A percentile compares a stretch with the other conserved stretches of the same genome.
Conservation (phyloP, 441 rosid genomes). For the Breynia disticha region DNA sequence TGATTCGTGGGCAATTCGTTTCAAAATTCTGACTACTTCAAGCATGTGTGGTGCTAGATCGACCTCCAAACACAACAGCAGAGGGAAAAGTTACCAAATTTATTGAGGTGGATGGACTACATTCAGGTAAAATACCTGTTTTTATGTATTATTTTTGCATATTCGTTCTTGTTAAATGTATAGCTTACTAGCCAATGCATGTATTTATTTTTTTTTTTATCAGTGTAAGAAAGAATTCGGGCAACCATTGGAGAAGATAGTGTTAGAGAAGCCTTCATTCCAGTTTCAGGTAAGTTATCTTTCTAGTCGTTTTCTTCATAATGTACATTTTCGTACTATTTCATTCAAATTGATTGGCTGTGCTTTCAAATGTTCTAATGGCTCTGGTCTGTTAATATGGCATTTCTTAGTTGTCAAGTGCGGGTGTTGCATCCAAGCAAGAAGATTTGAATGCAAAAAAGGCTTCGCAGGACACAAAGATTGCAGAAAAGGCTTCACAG, state of each 20-base stretch:
- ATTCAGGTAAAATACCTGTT: conserved; percentile 48
- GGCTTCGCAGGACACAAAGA: conserved; percentile 28
- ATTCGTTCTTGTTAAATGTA: background rate
- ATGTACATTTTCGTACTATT: background rate
- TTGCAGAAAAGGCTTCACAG: conserved; percentile 29
- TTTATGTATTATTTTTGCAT: background rate
- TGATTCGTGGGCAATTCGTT: too few relatives aligned
- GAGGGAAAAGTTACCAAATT: conserved; percentile 47
- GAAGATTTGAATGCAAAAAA: conserved; percentile 45
- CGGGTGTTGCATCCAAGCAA: conserved; percentile 14
- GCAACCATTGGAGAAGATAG: conserved; percentile 39
- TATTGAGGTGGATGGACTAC: conserved; percentile 85
- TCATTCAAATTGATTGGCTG: background rate
- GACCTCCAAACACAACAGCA: conserved; percentile 43
- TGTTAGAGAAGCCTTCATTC: conserved; percentile 45
- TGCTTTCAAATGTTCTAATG: too few relatives aligned
- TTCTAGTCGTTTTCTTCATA: background rate
- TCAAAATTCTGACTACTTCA: too few relatives aligned
- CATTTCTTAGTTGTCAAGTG: too few relatives aligned
- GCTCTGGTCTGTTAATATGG: too few relatives aligned
- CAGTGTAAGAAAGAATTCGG: conserved; percentile 51
- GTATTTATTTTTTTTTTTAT: conserved; percentile 6
- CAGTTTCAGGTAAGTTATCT: conserved; percentile 40
- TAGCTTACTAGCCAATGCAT: background rate
- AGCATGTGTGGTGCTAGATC: conserved; percentile 23